A percentile compares a stretch with the other conserved stretches of the same genome.
Evolutionary conservation across 352 stramenopile genomes (phyloP).

Genomic region (Globisporangium abappressorium): DNA sequence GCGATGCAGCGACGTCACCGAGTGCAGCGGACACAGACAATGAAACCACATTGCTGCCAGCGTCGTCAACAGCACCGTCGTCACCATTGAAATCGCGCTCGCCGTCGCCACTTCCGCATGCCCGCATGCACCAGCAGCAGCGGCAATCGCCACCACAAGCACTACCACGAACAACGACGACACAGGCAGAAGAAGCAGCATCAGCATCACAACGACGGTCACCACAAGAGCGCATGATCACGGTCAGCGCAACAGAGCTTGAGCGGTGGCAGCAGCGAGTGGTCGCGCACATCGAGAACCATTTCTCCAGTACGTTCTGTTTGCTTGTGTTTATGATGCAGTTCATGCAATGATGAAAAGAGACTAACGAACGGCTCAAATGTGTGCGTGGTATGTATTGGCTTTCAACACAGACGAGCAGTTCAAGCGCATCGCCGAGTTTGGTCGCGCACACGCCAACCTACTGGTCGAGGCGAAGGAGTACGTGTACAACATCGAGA

Average conservation of each 20-base stretch:
- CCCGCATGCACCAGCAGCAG: neutral
- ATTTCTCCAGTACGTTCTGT: slow-evolving; percentile 56
- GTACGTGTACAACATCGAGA: slow-evolving; percentile 60
- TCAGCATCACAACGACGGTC: slow-evolving; percentile 3
- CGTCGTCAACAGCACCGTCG: neutral
- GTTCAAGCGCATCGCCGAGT: slow-evolving; percentile 75
- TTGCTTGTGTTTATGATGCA: neutral
- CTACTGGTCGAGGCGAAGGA: slow-evolving; percentile 65
- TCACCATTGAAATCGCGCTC: neutral
- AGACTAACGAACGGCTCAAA: neutral
- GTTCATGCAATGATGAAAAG: neutral
- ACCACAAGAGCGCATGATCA: slow-evolving; percentile 29
- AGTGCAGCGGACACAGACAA: neutral
- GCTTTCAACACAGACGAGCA: slow-evolving; percentile 47
- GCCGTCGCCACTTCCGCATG: neutral
- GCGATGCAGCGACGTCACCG: neutral
- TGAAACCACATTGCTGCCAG: neutral
- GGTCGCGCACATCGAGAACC: slow-evolving; percentile 57
- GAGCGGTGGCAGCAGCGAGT: slow-evolving; percentile 61
- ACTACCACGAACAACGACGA: neutral
- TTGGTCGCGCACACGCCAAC: slow-evolving; percentile 64
- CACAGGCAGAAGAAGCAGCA: neutral
- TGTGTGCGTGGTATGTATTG: neutral
- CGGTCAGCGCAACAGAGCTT: slow-evolving; percentile 50
- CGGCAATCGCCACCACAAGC: neutral